Evolutionary conservation across 495 filamentous ascomycete species (phyloP), one percentile per base, ranked within the genome.

Genomic region (Annulohypoxylon stygium): DNA sequence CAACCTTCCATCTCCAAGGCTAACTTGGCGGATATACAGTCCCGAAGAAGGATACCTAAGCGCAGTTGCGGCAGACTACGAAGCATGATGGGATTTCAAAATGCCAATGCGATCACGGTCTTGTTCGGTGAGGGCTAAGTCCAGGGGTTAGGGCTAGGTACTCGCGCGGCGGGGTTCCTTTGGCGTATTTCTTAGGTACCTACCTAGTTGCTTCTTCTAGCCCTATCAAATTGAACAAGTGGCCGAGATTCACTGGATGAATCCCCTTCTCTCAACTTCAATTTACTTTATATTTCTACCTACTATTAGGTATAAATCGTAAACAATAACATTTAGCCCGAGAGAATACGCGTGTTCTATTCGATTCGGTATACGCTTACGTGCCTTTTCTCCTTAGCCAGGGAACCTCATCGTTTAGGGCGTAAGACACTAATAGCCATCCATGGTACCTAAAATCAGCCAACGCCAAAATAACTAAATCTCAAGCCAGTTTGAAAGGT

Each of bases 31-130:
- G 43, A 20, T 47, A 47, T 47, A 41, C 51, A 78, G 74, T 59
- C 16, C 66, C 67, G 4, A 78, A 78, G 69, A 76, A 76, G 18
- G 74, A 78, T n/a, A 51, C 45, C 34, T 67, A 66, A 67, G 26
- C 18, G 8, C 10, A 14, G 12, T 51, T 20, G 2, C 4, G 16
- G 2, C 1, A 37, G 37, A 25, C 5, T 16, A 16, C 33, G 4
- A 58, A 37, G 18, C 25, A 55, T 18, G 48, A 57, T 39, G 33
- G 54, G n/a, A 23, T 58, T 37, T 58, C 33, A 16, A 33, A 54
- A 25, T 25, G 3, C 20, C 10, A 51, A 51, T 25, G 48, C 23
- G 8, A 57, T 57, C n/a, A 26, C 8, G 25, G 36, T 57, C 53
- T 57, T 57, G 53, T 14, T 57, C 36, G 18, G 33, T 30, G 33